These are phyloP conservation scores for Verbascum thapsus DNA, from an alignment of 257 asterid genomes.

Conservation along the genomic window DNA sequence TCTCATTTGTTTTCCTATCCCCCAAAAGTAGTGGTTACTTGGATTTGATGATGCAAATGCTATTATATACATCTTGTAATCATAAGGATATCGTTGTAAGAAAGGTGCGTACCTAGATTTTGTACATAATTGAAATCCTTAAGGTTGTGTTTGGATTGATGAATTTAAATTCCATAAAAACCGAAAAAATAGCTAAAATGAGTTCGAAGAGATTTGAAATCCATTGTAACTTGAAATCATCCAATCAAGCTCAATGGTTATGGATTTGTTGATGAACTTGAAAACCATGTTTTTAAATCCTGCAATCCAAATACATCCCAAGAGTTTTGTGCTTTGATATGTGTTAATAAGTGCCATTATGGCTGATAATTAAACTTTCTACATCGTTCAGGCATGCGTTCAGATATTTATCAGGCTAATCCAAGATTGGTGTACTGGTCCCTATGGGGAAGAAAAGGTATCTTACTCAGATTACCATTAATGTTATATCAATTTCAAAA, in stretches of 20 bases:
- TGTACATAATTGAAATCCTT: slow-evolving; percentile 1
- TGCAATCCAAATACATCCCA: neutral
- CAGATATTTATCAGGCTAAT: slow-evolving; percentile 87
- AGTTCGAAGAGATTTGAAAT: too few species aligned
- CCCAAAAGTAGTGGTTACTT: slow-evolving; percentile 59
- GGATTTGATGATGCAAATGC: slow-evolving; percentile 80
- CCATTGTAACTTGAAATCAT: too few species aligned
- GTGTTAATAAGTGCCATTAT: neutral
- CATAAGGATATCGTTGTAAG: slow-evolving; percentile 77
- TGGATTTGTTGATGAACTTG: too few species aligned
- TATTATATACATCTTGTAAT: slow-evolving; percentile 64
- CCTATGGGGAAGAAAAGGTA: slow-evolving; percentile 77
- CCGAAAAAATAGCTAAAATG: too few species aligned
- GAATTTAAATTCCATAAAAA: too few species aligned
- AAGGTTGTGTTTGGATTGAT: too few species aligned
- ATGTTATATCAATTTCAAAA: slow-evolving; percentile 16
- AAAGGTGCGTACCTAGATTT: slow-evolving; percentile 53
- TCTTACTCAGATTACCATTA: slow-evolving; percentile 7
- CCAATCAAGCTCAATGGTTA: too few species aligned
- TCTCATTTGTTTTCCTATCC: slow-evolving; percentile 71
- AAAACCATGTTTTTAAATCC: too few species aligned
- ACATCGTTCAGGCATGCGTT: slow-evolving; percentile 71
- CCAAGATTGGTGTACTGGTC: slow-evolving; percentile 83
- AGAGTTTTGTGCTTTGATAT: slow-evolving; percentile 15
- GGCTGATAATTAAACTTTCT: slow-evolving; percentile 20